Base-by-base conservation (phyloP, 805 yeast genomes). In the Grigorovia yakushimaensis region DNA sequence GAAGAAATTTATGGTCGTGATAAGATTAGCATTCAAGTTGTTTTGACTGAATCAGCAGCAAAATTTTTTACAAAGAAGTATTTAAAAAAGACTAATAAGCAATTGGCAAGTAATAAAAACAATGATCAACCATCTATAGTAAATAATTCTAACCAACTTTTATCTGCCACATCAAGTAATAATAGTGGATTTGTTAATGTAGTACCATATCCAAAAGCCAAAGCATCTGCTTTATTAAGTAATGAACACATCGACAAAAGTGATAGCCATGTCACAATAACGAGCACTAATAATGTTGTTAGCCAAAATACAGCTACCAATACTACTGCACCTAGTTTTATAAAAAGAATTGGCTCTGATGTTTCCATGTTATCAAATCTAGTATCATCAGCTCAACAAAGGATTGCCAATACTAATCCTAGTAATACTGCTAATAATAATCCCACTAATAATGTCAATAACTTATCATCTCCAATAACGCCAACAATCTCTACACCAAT, bases 31-130 rank as follows among this genome's bases (percentile, higher is more conserved):
- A 86, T 91, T 52, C 98, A 91, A 64, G 72, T 91, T 43, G 84
- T 91, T 27, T 77, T 88, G 42, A 89, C 98, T 8, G 75, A 79
- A 52, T 78, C 93, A 0, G 95, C 96, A 0, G 87, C 84, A 49
- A 89, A 86, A 61, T 89, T 94, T 51, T 54, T 62, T 39, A 47
- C 50, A 4, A 52, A 50, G 22, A 52, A 53, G 39, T 51, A 48
- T 39, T 51, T 50, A 42, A 52, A 52, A 42, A 54, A 57, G 45
- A 50, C 37, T 11, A 38, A 47, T 43, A 35, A 27, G 10, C 33
- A 27, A 27, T 10, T 27, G 33, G 33, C 33, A 23, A 40, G 24
- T 30, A 48, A 27, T 15, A 43, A 22, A 20, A 13, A 10, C 38
- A 30, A 11, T 8, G 39, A 11, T 24, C 45, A 21, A 27, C 13